phyloP scores from a whole-genome alignment of 371 early-diverging fungal species.

The Circinella minor region DNA sequence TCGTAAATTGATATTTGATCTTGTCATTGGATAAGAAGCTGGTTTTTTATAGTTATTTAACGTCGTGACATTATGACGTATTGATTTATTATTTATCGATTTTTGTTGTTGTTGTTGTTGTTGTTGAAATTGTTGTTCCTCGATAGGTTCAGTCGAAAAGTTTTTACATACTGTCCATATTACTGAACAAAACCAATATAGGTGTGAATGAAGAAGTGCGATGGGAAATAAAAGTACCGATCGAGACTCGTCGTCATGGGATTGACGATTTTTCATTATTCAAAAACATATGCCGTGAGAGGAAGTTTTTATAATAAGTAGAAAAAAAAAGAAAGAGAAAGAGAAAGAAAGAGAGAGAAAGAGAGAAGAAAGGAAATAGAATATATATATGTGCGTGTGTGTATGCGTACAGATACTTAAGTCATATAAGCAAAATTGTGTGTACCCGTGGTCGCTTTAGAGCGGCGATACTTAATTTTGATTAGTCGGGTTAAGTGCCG shows the following conservation, averaged over 20 bases:
- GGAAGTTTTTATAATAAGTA: neutral
- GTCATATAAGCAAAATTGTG: too few relatives aligned
- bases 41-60: neutral
- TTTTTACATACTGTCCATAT: conserved; percentile 20
- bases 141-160: conserved; percentile 7
- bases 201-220: conserved; percentile 22
- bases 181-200: conserved; percentile 26
- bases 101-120: neutral
- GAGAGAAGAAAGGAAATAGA: neutral
- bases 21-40: neutral
- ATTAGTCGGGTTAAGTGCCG: neutral
- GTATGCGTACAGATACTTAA: too few relatives aligned
- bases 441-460: neutral
- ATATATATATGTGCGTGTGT: neutral
- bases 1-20: too few relatives aligned
- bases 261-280: conserved; percentile 10
- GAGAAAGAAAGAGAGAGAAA: neutral
- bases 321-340: conserved; percentile 4
- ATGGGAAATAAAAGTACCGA: conserved; percentile 17
- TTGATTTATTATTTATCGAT: neutral
- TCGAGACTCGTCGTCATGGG: conserved; percentile 9
- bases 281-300: neutral
- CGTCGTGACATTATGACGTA: too few relatives aligned
- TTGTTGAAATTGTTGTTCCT: neutral
- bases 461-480: neutral